Percentiles rank a stretch among this genome's conserved stretches.
Conservation (phyloP, 108 stramenopile species). For the Aureococcus anophagefferens region DNA sequence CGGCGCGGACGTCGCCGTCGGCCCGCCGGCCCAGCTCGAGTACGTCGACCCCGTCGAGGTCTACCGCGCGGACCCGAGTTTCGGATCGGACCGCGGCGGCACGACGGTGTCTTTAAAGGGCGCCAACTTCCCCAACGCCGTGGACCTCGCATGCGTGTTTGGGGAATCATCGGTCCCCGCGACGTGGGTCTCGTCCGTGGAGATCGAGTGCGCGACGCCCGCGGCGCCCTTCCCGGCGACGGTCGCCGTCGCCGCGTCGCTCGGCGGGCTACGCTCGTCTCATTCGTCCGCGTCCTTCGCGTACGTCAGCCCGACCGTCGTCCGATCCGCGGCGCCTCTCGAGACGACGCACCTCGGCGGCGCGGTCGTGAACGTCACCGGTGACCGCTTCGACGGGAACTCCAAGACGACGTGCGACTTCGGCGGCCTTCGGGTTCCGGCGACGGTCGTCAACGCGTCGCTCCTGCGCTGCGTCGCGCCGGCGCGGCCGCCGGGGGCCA, state of each 20-base stretch:
- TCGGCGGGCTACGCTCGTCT: conserved; percentile 1
- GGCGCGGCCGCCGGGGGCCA: conserved; percentile 22
- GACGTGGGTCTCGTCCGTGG: background rate
- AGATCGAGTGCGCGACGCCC: background rate
- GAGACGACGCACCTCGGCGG: conserved; percentile 14
- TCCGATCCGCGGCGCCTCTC: conserved; percentile 17
- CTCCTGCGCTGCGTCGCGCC: conserved; percentile 28
- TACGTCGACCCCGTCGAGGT: no score
- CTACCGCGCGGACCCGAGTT: no score
- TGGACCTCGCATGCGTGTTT: background rate
- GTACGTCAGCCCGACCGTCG: conserved; percentile 17
- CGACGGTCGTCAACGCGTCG: conserved; percentile 13
- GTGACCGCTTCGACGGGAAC: conserved; percentile 20
- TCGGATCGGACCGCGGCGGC: conserved; percentile 1
- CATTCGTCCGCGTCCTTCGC: conserved; percentile 8
- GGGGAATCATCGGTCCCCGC: background rate
- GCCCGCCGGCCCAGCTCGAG: no score
- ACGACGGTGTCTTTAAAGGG: conserved; percentile 1
- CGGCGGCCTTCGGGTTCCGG: conserved; percentile 11
- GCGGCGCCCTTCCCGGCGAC: background rate
- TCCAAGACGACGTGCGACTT: conserved; percentile 21
- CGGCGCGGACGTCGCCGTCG: no score
- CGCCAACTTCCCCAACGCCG: conserved; percentile 7
- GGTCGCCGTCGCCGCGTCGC: conserved; percentile 7
- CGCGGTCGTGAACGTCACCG: conserved; percentile 20